These are phyloP conservation scores for Erodium maritimum DNA, from an alignment of 345 rosid genomes.

Conservation along the genomic window DNA sequence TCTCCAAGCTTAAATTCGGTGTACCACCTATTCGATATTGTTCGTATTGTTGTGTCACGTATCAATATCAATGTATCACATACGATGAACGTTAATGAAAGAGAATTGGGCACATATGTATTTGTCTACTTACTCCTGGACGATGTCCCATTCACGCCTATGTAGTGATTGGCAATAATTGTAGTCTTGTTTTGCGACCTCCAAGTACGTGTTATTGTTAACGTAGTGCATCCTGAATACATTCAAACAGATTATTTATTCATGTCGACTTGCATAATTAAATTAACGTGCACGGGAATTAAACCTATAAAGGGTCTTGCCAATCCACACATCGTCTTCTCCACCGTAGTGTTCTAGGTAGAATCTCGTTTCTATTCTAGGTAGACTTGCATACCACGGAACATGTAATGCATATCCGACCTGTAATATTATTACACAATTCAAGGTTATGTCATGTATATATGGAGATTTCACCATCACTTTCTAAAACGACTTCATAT, in stretches of 20 bases:
- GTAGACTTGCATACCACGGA: slow-evolving; percentile 77
- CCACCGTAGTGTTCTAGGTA: slow-evolving; percentile 92
- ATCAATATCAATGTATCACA: too few species aligned
- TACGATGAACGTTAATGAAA: too few species aligned
- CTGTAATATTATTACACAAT: slow-evolving; percentile 15
- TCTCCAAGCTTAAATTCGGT: slow-evolving; percentile 31
- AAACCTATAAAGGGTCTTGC: slow-evolving; percentile 89
- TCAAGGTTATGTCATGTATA: too few species aligned
- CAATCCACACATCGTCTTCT: too few species aligned
- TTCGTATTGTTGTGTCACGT: not conserved
- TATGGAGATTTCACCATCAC: too few species aligned
- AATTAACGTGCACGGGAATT: too few species aligned
- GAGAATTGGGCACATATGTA: too few species aligned
- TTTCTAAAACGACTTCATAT: too few species aligned
- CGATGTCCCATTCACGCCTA: slow-evolving; percentile 49
- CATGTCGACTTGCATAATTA: too few species aligned
- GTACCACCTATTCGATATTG: slow-evolving; percentile 48
- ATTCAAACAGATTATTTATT: too few species aligned
- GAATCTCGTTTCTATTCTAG: slow-evolving; percentile 77
- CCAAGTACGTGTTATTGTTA: slow-evolving; percentile 54
- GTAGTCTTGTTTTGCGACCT: slow-evolving; percentile 78
- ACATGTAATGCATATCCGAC: slow-evolving; percentile 66
- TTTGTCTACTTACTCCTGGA: slow-evolving; percentile 44
- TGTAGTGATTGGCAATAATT: slow-evolving; percentile 73
- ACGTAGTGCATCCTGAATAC: slow-evolving; percentile 62